Base-by-base conservation (phyloP, 2,329 filamentous ascomycete genomes). In the Aureobasidium mangrovei region DNA sequence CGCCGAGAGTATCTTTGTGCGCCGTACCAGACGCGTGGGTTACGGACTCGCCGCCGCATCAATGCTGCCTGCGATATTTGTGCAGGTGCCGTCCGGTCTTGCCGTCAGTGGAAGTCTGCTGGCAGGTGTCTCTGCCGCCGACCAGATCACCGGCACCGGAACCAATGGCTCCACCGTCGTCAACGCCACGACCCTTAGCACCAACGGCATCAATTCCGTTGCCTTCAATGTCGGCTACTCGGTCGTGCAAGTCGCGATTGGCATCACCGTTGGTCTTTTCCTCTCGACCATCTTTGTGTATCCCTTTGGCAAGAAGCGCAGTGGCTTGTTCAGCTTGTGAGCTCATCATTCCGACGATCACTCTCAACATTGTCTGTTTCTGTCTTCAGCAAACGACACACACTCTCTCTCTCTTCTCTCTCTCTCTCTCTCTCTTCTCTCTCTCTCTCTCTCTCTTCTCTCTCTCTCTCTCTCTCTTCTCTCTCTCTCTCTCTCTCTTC, bases 11-110 rank as follows among this genome's bases (percentile, higher is more conserved):
- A 45, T 62, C n/a, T 65, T 63, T 53, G 57, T 64, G 40, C 58
- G 64, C 9, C 69, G 58, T 63, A 70, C n/a, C 3, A 67, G 75
- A 5, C 69, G 74, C 5, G 71, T 82, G 4, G 82, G 85, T 9
- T 89, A 91, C 65, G 86, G 86, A 1, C 79, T 95, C 2, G 90
- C 90, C 0, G 89, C 89, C 0, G 88, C 88, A 0, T 85, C 87
- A 1, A 88, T 95, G 76, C 72, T 95, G 7, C 90, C 90, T 0
- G 90, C 86, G 4, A 94, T 95, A 59, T 94, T 94, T 59, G 79
- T 83, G 2, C 78, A 82, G 56, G 80, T 84, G 0, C 81, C 81
- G 0, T 78, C 74, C 2, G 81, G 80, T 1, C 69, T 84, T 2
- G 77, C 80, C 2, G 80, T 81, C 1, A 76, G 72, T 51, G 81